Evolutionary conservation across 2,329 filamentous ascomycete genomes (phyloP).

Genomic region (Neocucurbitaria cava): DNA sequence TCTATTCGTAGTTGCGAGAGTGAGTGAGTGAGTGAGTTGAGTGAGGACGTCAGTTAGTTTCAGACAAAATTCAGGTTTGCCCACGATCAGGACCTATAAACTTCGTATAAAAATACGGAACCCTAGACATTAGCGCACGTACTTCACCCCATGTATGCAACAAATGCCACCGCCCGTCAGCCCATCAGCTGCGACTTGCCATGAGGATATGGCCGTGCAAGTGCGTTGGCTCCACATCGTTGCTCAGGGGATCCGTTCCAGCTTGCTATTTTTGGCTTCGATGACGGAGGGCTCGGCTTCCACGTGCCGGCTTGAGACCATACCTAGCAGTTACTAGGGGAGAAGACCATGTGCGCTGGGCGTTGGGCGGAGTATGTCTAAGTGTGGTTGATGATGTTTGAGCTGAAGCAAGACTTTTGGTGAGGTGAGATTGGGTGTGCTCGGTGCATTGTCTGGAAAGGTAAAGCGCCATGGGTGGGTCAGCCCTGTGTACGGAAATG

Average conservation of each 20-base stretch:
- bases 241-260: constrained; percentile 18
- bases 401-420: background rate
- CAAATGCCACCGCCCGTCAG: background rate
- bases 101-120: background rate
- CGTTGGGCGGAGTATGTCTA: background rate
- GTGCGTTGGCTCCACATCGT: constrained; percentile 23
- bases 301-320: background rate
- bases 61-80: background rate
- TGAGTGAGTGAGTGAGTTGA: too few species aligned
- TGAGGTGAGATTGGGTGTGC: background rate
- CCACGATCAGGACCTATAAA: background rate
- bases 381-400: background rate
- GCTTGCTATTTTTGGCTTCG: constrained; percentile 22
- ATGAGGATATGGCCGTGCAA: constrained; percentile 12
- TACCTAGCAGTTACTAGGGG: background rate
- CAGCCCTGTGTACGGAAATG: background rate
- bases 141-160: constrained; percentile 1
- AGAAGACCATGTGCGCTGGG: background rate
- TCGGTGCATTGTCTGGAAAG: background rate
- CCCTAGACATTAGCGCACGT: constrained; percentile 3
- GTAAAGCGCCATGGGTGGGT: background rate
- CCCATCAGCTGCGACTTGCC: constrained; percentile 6
- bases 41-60: background rate
- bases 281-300: constrained; percentile 11
- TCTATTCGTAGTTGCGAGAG: too few species aligned